A percentile compares a stretch with the other conserved stretches of the same genome.
phyloP scores from a whole-genome alignment of 1,139 yeast genomes.

The Zygosaccharomyces pseudobailii region DNA sequence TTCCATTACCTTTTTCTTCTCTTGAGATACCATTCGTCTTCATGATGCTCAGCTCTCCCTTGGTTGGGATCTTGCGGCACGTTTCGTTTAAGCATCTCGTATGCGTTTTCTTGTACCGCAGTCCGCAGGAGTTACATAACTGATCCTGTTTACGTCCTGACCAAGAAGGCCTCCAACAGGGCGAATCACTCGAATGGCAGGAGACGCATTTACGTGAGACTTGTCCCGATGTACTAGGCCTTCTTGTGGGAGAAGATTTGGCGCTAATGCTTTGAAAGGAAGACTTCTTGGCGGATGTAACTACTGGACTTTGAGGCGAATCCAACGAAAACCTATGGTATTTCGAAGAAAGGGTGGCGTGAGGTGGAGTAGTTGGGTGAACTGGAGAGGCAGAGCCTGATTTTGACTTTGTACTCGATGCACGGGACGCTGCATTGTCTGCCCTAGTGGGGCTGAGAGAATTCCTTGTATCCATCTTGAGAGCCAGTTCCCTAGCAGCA shows the following conservation, averaged over 20 bases:
- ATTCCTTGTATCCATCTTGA: slow-evolving; percentile 5
- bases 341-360: slow-evolving; percentile 12
- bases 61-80: slow-evolving; percentile 90
- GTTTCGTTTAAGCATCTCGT: slow-evolving; percentile 74
- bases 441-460: slow-evolving; percentile 8
- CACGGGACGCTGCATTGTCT: background rate
- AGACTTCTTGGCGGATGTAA: slow-evolving; percentile 6
- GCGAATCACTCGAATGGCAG: slow-evolving; percentile 87
- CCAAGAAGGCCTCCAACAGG: slow-evolving; percentile 99
- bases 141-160: slow-evolving; percentile 75
- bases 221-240: slow-evolving; percentile 18
- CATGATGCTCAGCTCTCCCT: slow-evolving; percentile 93
- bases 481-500: slow-evolving; percentile 11
- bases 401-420: slow-evolving; percentile 8
- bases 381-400: slow-evolving; percentile 24
- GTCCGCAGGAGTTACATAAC: slow-evolving; percentile 92
- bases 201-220: slow-evolving; percentile 66
- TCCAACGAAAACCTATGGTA: slow-evolving; percentile 21
- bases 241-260: slow-evolving; percentile 13
- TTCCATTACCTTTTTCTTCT: slow-evolving; percentile 14
- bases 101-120: slow-evolving; percentile 88
- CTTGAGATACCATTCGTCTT: slow-evolving; percentile 37
- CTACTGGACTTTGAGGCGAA: slow-evolving; percentile 13
- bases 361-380: slow-evolving; percentile 22
- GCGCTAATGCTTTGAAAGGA: slow-evolving; percentile 6